Percentiles rank a stretch among this genome's conserved stretches.
Evolutionary conservation across 441 rosid genomes (phyloP).

Genomic region (Rhodomyrtus psidioides): DNA sequence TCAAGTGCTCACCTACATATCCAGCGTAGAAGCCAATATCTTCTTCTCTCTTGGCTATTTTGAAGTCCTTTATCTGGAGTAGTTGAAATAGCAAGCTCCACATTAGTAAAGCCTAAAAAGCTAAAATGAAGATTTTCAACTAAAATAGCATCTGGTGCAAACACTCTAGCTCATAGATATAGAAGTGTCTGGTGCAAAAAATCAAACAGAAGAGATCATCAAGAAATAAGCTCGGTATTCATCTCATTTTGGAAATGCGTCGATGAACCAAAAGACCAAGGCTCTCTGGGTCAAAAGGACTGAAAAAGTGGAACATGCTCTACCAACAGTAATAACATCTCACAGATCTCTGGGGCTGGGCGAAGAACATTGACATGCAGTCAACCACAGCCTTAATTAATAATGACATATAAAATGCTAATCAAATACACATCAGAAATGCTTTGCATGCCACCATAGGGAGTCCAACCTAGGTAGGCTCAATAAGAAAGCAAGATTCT

Average conservation of each 20-base stretch:
- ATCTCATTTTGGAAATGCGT: background rate
- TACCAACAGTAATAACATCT: background rate
- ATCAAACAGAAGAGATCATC: background rate
- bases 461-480: background rate
- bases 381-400: background rate
- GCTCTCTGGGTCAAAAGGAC: background rate
- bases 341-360: background rate
- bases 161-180: background rate
- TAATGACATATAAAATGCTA: background rate
- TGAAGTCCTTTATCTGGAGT: conserved; percentile 13
- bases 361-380: background rate
- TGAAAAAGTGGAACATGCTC: background rate
- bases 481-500: background rate
- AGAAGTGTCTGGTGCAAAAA: background rate
- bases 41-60: conserved; percentile 12
- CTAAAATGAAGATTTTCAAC: background rate
- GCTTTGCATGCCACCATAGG: background rate
- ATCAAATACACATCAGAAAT: background rate
- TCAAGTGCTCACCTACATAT: conserved; percentile 3
- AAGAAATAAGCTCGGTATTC: background rate
- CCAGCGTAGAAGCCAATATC: conserved; percentile 19
- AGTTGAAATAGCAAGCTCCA: background rate
- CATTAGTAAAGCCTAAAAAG: background rate
- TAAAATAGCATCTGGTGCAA: background rate
- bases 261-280: background rate